Base-by-base conservation (phyloP, 169 alveolate genomes). In the Eimeria praecox region DNA sequence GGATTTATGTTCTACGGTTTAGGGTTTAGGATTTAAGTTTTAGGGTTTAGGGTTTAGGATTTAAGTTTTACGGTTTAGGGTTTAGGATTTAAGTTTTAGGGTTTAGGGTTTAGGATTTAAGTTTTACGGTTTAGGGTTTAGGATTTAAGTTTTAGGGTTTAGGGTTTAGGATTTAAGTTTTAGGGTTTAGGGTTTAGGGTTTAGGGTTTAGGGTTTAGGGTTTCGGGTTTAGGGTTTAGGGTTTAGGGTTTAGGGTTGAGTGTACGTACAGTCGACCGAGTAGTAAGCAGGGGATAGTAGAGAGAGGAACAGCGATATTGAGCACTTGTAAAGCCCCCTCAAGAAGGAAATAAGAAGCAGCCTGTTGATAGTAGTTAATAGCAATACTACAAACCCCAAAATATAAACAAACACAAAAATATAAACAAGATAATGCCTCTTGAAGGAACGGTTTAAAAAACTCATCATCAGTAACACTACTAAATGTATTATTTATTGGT, bases 321-420 rank as follows among this genome's bases (percentile, higher is more conserved):
- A 90, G 90, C 30, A 52, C 38, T 20, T 90, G 38, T 24, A 49
- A 38, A 9, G 90, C 95, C 0, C 49, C 90, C 2, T 71, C 54
- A 38, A 40, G 38, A 46, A 90, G 75, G 54, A 90, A 90, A 6
- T 44, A 46, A n/a, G 49, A 59, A 5, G 95, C 95, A 5, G 95
- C 95, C 35, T 90, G 89, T 75, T 90, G 95, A 46, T 73, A 90
- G 95, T 73, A 90, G 27, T 62, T 59, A 66, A 90, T 90, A 44
- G 78, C 95, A 62, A 80, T 16, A 30, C 95, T 82, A 75, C 95
- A 90, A 9, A 90, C 62, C 1, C 44, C 54, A 46, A 90, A 90
- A 75, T 90, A 90, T 30, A 75, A 44, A n/a, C 95, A 90, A 52
- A 90, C 54, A 35, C 95, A 86, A 0, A 90, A 71, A 62, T 90